Evolutionary conservation across 805 yeast species (phyloP).

Genomic region (Pichia pseudocactophila): DNA sequence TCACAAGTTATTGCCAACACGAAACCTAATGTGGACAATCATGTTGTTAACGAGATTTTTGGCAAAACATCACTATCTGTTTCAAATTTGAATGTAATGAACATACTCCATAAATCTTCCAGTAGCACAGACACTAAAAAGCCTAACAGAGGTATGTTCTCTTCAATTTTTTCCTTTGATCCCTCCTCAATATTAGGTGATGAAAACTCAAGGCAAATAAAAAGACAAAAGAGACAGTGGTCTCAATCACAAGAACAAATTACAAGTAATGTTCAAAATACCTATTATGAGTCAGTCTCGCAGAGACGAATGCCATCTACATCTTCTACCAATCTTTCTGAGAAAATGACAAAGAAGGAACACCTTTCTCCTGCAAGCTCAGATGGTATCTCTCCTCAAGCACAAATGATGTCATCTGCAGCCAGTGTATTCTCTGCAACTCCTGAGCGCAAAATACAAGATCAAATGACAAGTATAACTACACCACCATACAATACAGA

Average conservation of each 20-base stretch:
- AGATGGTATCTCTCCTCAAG: slow-evolving; percentile 26
- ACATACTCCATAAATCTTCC: not conserved
- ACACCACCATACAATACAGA: not conserved
- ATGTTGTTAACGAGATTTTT: not conserved
- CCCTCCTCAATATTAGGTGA: slow-evolving; percentile 11
- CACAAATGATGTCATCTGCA: slow-evolving; percentile 23
- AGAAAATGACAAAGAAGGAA: slow-evolving; percentile 18
- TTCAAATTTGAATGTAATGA: not conserved
- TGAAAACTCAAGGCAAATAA: slow-evolving; percentile 14
- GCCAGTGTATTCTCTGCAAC: slow-evolving; percentile 26
- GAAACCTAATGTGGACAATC: not conserved
- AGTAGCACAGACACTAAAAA: not conserved
- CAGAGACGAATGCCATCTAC: slow-evolving; percentile 14
- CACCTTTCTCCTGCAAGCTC: slow-evolving; percentile 25
- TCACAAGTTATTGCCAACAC: too few species aligned
- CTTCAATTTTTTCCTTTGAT: slow-evolving; percentile 8
- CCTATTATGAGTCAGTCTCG: slow-evolving; percentile 20
- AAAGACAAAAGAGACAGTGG: slow-evolving; percentile 28
- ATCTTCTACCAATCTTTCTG: slow-evolving; percentile 3
- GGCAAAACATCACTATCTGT: not conserved
- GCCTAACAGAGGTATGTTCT: slow-evolving; percentile 5
- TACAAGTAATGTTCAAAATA: slow-evolving; percentile 5
- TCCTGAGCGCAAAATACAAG: slow-evolving; percentile 21
- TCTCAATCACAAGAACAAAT: slow-evolving; percentile 18
- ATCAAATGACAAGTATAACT: not conserved